Conservation (phyloP, 805 yeast species). For the Candida gorgasii region DNA sequence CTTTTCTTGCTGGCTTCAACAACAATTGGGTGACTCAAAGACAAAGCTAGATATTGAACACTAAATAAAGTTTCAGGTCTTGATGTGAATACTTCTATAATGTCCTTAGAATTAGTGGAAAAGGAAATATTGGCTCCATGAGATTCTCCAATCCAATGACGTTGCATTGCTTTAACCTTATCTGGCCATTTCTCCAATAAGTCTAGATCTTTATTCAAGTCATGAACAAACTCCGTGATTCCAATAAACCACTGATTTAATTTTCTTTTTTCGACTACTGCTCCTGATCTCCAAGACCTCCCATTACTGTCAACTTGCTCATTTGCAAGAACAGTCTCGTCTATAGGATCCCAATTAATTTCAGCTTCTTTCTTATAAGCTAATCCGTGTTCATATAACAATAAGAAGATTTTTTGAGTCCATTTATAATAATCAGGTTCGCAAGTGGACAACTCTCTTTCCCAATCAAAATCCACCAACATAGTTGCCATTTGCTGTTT, state of each 20-base stretch:
- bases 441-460: constrained; percentile 83
- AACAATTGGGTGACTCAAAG: constrained; percentile 69
- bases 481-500: constrained; percentile 74
- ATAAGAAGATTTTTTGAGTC: constrained; percentile 84
- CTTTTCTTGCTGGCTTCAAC: constrained; percentile 38
- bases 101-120: constrained; percentile 29
- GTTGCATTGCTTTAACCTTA: constrained; percentile 87
- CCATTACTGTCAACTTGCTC: constrained; percentile 95
- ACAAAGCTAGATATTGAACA: constrained; percentile 79
- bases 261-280: constrained; percentile 77
- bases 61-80: constrained; percentile 86
- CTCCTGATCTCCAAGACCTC: constrained; percentile 96
- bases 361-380: constrained; percentile 87
- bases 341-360: constrained; percentile 98
- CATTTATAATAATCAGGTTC: constrained; percentile 85
- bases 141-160: constrained; percentile 91
- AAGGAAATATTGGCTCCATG: constrained; percentile 74
- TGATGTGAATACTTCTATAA: constrained; percentile 67
- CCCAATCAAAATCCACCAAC: constrained; percentile 93
- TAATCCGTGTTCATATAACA: constrained; percentile 70
- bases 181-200: constrained; percentile 77
- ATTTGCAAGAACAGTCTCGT: constrained; percentile 88
- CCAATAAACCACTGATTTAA: constrained; percentile 93
- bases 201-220: constrained; percentile 63
- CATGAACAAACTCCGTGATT: constrained; percentile 78